Base-by-base conservation (phyloP, 2,329 filamentous ascomycete species). In the Alternaria postmessia region DNA sequence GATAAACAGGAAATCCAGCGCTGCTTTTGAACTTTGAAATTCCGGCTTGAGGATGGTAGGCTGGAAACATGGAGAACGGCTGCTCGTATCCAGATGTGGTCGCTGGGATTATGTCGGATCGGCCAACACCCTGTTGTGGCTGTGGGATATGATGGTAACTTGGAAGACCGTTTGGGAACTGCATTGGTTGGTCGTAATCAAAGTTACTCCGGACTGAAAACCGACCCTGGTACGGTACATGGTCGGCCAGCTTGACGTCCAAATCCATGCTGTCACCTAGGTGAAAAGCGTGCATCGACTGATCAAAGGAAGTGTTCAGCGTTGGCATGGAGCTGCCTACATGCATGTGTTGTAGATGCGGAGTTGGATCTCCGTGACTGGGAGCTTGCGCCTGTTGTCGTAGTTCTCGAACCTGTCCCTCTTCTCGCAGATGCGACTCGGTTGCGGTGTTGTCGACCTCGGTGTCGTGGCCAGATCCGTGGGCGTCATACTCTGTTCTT, bases 391-490 rank as follows among this genome's bases (percentile, higher is more conserved):
- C 36, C 18, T 57, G 56, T 38, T 51, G 43, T 16, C 3, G 46
- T 4, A 8, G 7, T 9, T 38, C 42, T 7, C 22, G 52, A 26
- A 16, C 22, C 6, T 41, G 22, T 22, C 36, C 20, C n/a, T 57
- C 14, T 9, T 3, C 0, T 20, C 14, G 34, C 22, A 30, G 22
- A 41, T 51, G 38, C 24, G 39, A 55, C 14, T 36, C 24, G 14
- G 28, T 42, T 28, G 20, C 4, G 18, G 63, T 65, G 39, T 73
- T 67, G 11, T 72, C 70, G 11, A 62, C 53, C 46, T 71, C 72
- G 1, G 69, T 71, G 38, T 74, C 70, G n/a, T 68, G 57, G 38
- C 55, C 68, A 7, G 63, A 68, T 2, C 24, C 57, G 4, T 68
- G 59, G 24, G 39, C 51, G 6, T 56, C 49, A 0, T 26, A 36